Conservation (phyloP, 208 protist genomes). For the Leishmania major region DNA sequence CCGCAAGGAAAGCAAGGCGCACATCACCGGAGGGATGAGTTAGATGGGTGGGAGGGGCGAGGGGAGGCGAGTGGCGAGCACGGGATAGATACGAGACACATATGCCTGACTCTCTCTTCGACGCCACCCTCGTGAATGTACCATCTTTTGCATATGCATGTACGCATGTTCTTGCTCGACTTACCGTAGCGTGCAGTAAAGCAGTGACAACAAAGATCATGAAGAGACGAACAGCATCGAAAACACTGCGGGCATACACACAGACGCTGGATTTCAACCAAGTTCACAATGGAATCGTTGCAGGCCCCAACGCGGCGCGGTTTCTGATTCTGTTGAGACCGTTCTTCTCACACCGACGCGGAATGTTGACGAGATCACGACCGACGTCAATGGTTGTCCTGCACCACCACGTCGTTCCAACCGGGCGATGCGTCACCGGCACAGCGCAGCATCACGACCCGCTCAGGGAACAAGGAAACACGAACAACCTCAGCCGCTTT, state of each 20-base stretch:
- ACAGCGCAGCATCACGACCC: conserved; percentile 24
- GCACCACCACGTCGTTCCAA: conserved; percentile 39
- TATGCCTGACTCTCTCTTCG: not conserved
- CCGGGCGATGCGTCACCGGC: conserved; percentile 25
- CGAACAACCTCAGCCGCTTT: conserved; percentile 32
- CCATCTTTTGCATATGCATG: not conserved
- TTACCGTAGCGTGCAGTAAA: not conserved
- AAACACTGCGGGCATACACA: not conserved
- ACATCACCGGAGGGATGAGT: not conserved
- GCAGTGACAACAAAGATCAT: not conserved
- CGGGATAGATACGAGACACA: not conserved
- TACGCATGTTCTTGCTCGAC: not conserved
- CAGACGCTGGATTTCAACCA: not conserved
- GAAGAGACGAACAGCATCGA: not conserved
- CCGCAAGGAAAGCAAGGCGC: not conserved
- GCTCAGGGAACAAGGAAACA: conserved; percentile 31
- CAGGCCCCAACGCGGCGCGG: not conserved
- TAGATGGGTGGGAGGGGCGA: not conserved
- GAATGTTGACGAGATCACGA: not conserved
- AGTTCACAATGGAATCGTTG: not conserved
- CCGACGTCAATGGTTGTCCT: not conserved
- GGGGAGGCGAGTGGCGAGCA: not conserved
- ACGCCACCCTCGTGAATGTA: not conserved
- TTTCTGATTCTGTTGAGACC: not conserved
- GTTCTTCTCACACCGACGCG: not conserved